Evolutionary conservation across 768 basidiomycete genomes (phyloP).

Genomic region (Russula sp.): DNA sequence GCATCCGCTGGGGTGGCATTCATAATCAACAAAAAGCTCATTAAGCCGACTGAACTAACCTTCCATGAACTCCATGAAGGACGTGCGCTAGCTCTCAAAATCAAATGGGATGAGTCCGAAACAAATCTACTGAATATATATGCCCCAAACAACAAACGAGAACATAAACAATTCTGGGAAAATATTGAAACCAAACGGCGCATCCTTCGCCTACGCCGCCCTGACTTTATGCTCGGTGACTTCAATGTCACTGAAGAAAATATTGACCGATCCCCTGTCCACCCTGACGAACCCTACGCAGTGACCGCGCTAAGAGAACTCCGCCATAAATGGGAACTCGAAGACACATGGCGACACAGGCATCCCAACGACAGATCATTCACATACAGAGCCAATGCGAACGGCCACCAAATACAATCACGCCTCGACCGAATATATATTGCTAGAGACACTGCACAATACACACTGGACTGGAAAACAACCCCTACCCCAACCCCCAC

Average conservation of each 20-base stretch:
- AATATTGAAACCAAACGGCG: background rate
- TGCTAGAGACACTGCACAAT: background rate
- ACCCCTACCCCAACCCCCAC: background rate
- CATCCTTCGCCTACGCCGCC: background rate
- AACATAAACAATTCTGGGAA: slow-evolving; percentile 28
- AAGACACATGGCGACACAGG: background rate
- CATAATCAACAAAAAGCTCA: background rate
- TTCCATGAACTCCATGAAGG: background rate
- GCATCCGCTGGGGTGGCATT: background rate
- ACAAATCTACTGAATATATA: slow-evolving; percentile 31
- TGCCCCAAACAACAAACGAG: slow-evolving; percentile 24
- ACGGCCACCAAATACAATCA: background rate
- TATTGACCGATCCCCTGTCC: background rate
- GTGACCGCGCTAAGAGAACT: background rate
- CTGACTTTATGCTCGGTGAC: slow-evolving; percentile 9
- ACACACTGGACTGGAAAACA: background rate
- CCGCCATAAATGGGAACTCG: background rate
- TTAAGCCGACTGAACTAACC: rapidly evolving
- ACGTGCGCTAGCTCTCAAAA: background rate
- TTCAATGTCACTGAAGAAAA: slow-evolving; percentile 11
- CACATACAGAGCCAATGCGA: background rate
- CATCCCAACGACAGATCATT: background rate
- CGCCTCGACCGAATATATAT: slow-evolving; percentile 14
- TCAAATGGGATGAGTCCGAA: slow-evolving; percentile 27
- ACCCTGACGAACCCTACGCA: background rate